Percentiles rank a stretch among this genome's conserved stretches.
phyloP scores from a whole-genome alignment of 192 early-diverging fungal species.

The Coemansia sp. region DNA sequence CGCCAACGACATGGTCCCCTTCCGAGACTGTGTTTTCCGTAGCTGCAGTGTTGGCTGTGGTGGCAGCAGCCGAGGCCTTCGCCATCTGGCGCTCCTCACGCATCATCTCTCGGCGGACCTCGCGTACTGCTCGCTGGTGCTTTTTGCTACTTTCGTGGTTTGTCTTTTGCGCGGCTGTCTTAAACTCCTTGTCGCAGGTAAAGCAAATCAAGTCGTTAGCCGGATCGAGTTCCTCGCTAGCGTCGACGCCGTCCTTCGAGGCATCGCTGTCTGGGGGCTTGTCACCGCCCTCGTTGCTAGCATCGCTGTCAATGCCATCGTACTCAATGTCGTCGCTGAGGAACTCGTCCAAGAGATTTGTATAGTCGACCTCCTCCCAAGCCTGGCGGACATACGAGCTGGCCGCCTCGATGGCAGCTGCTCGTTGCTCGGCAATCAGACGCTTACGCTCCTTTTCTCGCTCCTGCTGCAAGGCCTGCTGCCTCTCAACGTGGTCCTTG shows the following conservation, averaged over 20 bases:
- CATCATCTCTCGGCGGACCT: slow-evolving; percentile 73
- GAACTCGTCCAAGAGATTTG: slow-evolving; percentile 40
- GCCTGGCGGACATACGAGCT: slow-evolving; percentile 65
- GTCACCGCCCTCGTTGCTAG: neutral
- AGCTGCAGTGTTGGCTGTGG: neutral
- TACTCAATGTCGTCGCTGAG: slow-evolving; percentile 43
- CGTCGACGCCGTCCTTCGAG: neutral
- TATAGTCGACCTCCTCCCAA: slow-evolving; percentile 68
- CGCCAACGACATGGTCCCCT: neutral
- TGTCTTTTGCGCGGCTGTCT: slow-evolving; percentile 70
- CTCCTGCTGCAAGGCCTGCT: slow-evolving; percentile 56
- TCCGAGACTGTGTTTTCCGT: neutral
- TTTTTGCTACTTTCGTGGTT: slow-evolving; percentile 89
- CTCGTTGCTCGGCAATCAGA: slow-evolving; percentile 59
- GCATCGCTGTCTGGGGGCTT: slow-evolving; percentile 8
- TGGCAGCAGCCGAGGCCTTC: slow-evolving; percentile 23
- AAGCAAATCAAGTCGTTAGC: slow-evolving; percentile 77
- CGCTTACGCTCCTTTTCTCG: slow-evolving; percentile 61
- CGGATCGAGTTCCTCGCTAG: slow-evolving; percentile 45
- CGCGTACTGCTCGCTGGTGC: slow-evolving; percentile 76
- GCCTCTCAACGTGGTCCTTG: slow-evolving; percentile 61
- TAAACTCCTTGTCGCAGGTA: slow-evolving; percentile 87
- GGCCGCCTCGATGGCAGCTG: slow-evolving; percentile 52
- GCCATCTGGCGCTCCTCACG: slow-evolving; percentile 59
- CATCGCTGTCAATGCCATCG: slow-evolving; percentile 16